Evolutionary conservation across 768 basidiomycete species (phyloP), one percentile per base, ranked within the genome.

Genomic region (Termitomyces sp.): DNA sequence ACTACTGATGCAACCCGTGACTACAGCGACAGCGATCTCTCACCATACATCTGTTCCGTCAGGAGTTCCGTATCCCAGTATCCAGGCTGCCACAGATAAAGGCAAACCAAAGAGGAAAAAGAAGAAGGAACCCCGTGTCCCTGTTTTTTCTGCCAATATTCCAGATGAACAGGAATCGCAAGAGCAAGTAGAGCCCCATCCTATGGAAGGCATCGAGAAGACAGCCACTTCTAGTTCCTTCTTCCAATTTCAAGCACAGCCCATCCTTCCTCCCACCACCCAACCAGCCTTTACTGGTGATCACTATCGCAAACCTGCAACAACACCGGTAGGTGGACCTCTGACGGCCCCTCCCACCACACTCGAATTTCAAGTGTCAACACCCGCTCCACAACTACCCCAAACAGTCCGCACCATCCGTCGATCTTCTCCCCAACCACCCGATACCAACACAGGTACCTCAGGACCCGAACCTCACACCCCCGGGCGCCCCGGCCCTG

Each of bases 1-100:
- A 36, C 76, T 92, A 45, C 72, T 89, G 14, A 83, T 89, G 79
- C 83, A 86, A 48, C 82, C 86, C 20, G 74, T 71, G 22, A 63
- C 74, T 40, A 52, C 61, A 43, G 48, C 44, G 44, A 37, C 62
- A 34, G 71, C 61, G 52, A 64, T 62, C 54, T 62, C 51, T 33
- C 67, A 53, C 62, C 62, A 65, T 18, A 62, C 66, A 40, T 57
- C 67, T 32, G 64, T 64, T 61, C 63, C 70, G 26, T 54, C 66
- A 4, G 62, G 64, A 27, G 53, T 70, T 9, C 64, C 70, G 7
- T 72, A 66, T 53, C 67, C 70, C 9, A 69, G 64, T 48, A 44
- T 67, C 12, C 63, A 62, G 42, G 49, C 55, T 44, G 61, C 58
- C 44, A 20, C 60, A 57, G 54, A 64, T 47, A 56, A 71, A 64